A percentile compares a stretch with the other conserved stretches of the same genome.
phyloP scores from a whole-genome alignment of 257 asterid species.

The Lantana camara region DNA sequence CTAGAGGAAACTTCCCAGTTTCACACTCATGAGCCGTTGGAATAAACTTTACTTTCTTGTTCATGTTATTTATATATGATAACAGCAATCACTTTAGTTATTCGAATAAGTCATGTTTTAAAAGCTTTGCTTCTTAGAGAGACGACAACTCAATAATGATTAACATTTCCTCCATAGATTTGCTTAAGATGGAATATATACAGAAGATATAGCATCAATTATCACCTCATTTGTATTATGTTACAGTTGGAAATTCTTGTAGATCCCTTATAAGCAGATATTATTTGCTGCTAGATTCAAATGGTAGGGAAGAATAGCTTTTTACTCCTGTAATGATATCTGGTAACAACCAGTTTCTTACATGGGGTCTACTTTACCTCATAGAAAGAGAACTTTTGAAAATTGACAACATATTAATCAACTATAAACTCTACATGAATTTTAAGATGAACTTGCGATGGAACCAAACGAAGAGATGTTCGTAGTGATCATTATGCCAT shows the following conservation, averaged over 20 bases:
- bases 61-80: conserved; percentile 13
- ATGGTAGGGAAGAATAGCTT: neutral
- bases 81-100: too few species aligned
- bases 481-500: conserved; percentile 1
- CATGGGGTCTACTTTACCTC: conserved; percentile 4
- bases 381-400: neutral
- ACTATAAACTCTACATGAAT: conserved; percentile 2
- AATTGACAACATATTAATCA: neutral
- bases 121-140: conserved; percentile 3
- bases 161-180: neutral
- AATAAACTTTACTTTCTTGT: neutral
- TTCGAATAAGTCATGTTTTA: too few species aligned
- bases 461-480: neutral
- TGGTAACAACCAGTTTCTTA: conserved; percentile 6
- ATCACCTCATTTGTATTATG: neutral
- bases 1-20: neutral
- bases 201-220: neutral
- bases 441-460: conserved; percentile 5
- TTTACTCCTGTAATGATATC: conserved; percentile 19
- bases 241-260: conserved; percentile 16
- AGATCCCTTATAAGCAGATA: conserved; percentile 20
- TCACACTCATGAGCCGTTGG: neutral
- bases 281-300: conserved; percentile 17
- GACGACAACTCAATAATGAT: neutral
- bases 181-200: neutral